These are phyloP conservation scores for Candida silvicultrix DNA, from an alignment of 805 yeast species.

Conservation along the genomic window DNA sequence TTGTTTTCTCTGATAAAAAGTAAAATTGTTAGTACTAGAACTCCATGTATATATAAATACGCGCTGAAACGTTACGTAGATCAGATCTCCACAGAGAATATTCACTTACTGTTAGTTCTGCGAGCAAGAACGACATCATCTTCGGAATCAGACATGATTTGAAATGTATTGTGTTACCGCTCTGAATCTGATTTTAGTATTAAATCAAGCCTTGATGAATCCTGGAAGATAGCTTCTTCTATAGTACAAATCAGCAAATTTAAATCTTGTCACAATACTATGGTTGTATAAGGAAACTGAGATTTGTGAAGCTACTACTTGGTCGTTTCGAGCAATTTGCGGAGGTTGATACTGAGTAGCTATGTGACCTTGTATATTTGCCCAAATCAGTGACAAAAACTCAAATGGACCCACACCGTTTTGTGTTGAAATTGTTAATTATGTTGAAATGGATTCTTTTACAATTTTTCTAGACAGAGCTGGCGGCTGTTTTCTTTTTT, in stretches of 20 bases:
- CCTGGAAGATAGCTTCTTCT: no score
- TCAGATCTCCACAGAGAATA: background rate
- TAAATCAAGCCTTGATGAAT: background rate
- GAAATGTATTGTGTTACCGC: background rate
- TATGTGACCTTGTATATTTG: no score
- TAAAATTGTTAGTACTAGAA: background rate
- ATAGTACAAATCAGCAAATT: background rate
- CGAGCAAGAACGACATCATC: slow-evolving; percentile 24
- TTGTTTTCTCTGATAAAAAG: background rate
- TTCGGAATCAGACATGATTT: slow-evolving; percentile 24
- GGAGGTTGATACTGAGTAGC: no score
- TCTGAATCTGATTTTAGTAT: background rate
- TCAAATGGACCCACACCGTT: no score
- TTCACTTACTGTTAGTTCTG: slow-evolving; percentile 16
- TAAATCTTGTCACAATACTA: background rate
- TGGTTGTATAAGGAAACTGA: background rate
- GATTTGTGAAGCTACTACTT: background rate
- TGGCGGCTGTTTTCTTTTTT: background rate
- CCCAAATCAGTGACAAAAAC: no score
- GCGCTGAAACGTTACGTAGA: background rate
- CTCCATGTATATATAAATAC: background rate
- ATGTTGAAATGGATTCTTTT: background rate
- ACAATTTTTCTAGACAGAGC: background rate
- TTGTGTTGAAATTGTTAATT: background rate
- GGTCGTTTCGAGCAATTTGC: no score